These are phyloP conservation scores for Rhodomyrtus tomentosa DNA, from an alignment of 345 rosid genomes.

Conservation along the genomic window DNA sequence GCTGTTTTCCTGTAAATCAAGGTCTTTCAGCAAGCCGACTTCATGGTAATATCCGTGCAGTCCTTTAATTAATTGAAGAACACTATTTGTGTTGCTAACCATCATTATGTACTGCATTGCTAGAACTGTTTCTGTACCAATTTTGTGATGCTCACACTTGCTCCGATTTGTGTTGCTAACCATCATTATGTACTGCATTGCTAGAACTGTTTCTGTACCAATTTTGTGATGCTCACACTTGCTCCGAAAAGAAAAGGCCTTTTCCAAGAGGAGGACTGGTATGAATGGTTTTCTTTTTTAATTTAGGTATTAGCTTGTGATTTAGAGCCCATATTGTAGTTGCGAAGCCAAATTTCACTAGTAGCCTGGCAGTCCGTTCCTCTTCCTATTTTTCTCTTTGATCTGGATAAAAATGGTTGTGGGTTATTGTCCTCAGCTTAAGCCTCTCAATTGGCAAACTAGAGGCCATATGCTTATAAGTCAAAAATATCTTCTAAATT, in stretches of 20 bases:
- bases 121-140: conserved; percentile 78
- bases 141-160: conserved; percentile 95
- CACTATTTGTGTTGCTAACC: neutral
- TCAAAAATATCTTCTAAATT: neutral
- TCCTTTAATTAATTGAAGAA: neutral
- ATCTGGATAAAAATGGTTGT: neutral
- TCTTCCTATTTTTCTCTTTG: neutral
- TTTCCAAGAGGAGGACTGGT: conserved; percentile 91
- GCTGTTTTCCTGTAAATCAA: conserved; percentile 71
- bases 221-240: conserved; percentile 90
- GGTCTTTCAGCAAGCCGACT: conserved; percentile 75
- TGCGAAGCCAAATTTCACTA: neutral
- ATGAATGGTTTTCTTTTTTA: neutral
- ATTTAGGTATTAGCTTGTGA: neutral
- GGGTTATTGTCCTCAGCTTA: neutral
- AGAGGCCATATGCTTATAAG: neutral
- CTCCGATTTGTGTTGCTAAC: conserved; percentile 31
- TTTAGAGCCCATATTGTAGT: neutral
- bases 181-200: conserved; percentile 2
- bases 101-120: conserved; percentile 4
- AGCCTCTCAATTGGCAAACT: neutral
- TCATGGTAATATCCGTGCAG: conserved; percentile 49
- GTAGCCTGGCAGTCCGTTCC: neutral
- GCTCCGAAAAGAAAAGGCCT: conserved; percentile 42
- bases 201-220: conserved; percentile 77